Conservation (phyloP, 306 rosid genomes). For the Trichosanthes truncata region DNA sequence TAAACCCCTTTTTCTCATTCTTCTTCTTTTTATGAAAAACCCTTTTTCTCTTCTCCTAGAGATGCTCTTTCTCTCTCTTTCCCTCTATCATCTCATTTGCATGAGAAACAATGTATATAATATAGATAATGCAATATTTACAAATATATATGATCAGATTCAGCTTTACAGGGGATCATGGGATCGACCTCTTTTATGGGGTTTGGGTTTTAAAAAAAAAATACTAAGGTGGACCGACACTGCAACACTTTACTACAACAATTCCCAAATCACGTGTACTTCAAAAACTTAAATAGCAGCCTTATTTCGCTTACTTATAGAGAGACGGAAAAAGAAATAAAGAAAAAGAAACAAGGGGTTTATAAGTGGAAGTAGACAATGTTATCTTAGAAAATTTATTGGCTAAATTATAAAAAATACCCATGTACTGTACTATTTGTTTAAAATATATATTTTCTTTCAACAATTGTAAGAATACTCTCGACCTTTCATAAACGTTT, state of each 20-base stretch:
- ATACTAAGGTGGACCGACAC: not conserved
- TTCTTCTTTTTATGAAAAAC: not conserved
- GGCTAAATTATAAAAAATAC: too few relatives aligned
- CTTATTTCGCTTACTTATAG: not conserved
- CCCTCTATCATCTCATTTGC: not conserved
- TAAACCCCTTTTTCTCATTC: not conserved
- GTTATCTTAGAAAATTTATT: too few relatives aligned
- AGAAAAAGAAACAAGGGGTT: not conserved
- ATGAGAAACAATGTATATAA: not conserved
- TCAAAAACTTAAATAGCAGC: not conserved
- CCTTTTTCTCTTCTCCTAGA: not conserved
- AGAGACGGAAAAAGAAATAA: too few relatives aligned
- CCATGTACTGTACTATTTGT: too few relatives aligned
- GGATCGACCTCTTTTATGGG: not conserved
- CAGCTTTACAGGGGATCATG: not conserved
- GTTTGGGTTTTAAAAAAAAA: not conserved
- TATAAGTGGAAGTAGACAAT: not conserved
- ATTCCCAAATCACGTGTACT: constrained; percentile 2
- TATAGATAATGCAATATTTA: not conserved
- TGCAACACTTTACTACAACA: not conserved
- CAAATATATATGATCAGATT: not conserved
- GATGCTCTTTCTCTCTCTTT: not conserved
- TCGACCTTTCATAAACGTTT: too few relatives aligned
- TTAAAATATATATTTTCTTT: too few relatives aligned
- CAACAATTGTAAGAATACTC: too few relatives aligned